phyloP scores from a whole-genome alignment of 2,329 filamentous ascomycete species.

The Scytalidium sp. region DNA sequence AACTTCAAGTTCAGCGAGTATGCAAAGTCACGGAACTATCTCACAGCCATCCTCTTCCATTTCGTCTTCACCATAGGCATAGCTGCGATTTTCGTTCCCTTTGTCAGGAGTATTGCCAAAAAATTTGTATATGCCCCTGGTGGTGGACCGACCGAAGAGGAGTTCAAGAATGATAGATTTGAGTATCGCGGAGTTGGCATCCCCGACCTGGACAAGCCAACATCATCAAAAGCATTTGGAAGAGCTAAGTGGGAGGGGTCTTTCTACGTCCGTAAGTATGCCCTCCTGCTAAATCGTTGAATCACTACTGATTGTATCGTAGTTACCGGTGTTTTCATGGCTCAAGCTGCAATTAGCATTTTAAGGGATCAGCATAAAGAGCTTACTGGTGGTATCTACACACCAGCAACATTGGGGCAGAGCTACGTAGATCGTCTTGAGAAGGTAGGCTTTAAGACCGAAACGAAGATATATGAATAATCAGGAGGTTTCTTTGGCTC shows the following conservation, averaged over 20 bases:
- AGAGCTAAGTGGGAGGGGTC: slow-evolving; percentile 56
- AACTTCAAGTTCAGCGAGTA: slow-evolving; percentile 59
- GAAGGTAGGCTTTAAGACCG: slow-evolving; percentile 59
- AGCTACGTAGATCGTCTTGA: slow-evolving; percentile 61
- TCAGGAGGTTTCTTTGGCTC: not conserved
- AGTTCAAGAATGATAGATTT: slow-evolving; percentile 54
- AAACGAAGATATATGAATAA: slow-evolving; percentile 44
- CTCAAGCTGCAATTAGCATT: slow-evolving; percentile 63
- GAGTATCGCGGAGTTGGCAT: slow-evolving; percentile 62
- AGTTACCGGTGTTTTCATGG: slow-evolving; percentile 65
- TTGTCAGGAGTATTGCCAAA: slow-evolving; percentile 39
- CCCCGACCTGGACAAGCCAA: slow-evolving; percentile 48
- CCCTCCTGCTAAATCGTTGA: not conserved
- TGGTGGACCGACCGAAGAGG: slow-evolving; percentile 50
- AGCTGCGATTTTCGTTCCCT: slow-evolving; percentile 33
- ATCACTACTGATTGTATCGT: not conserved
- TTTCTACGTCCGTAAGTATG: slow-evolving; percentile 59
- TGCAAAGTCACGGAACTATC: slow-evolving; percentile 45
- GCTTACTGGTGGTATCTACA: slow-evolving; percentile 66
- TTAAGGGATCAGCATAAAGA: slow-evolving; percentile 56
- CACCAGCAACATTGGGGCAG: slow-evolving; percentile 68
- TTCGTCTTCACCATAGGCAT: slow-evolving; percentile 41
- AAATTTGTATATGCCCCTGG: slow-evolving; percentile 50
- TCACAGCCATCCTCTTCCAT: slow-evolving; percentile 49
- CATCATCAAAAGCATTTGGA: slow-evolving; percentile 41